Evolutionary conservation across 331 rosid genomes (phyloP), one percentile per base, ranked within the genome.

Genomic region (Rhamnella rubrinervis): DNA sequence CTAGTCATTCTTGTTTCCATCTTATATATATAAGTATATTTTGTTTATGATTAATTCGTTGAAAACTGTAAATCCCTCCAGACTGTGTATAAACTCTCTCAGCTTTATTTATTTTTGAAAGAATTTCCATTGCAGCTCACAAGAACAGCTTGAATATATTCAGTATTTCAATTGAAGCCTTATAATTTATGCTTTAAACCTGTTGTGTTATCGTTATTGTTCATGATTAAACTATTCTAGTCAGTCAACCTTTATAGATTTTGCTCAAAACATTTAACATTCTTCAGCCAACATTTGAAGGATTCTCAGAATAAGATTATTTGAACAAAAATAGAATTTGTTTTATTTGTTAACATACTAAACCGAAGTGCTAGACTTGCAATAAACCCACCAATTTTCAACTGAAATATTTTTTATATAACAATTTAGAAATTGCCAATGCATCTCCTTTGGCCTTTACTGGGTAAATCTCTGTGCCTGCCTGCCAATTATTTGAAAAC

Each of bases 401-500:
- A 51, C 60, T 69, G 75, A 75, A 82, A 64, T 93, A 90, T 47
- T 86, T 83, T 69, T 81, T 65, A 80, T 76, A 91, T 60, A 91
- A 81, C 18, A 84, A 59, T 79, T 66, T 74, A 28, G 97, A 78
- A 73, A 91, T 93, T 53, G 87, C 84, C 19, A 85, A 74, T 46
- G 98, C 87, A 73, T 91, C 81, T 73, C 97, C 97, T 68, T 79
- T 74, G 61, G 92, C 92, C 71, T 76, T 68, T 17, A 82, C 86
- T 1, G 95, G 86, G 77, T 91, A 93, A 65, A 75, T 61, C 66
- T 86, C 92, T 17, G 74, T 87, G 31, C 92, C 86, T 81, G 77
- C 83, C 81, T 91, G 98, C 97, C 97, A 91, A 75, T 85, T 83
- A 82, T 91, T 93, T 41, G 98, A 93, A 68, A 53, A 79, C 8